A percentile compares a stretch with the other conserved stretches of the same genome.
Evolutionary conservation across 179 eudicot genomes (phyloP).

Genomic region (Dionaea muscipula): DNA sequence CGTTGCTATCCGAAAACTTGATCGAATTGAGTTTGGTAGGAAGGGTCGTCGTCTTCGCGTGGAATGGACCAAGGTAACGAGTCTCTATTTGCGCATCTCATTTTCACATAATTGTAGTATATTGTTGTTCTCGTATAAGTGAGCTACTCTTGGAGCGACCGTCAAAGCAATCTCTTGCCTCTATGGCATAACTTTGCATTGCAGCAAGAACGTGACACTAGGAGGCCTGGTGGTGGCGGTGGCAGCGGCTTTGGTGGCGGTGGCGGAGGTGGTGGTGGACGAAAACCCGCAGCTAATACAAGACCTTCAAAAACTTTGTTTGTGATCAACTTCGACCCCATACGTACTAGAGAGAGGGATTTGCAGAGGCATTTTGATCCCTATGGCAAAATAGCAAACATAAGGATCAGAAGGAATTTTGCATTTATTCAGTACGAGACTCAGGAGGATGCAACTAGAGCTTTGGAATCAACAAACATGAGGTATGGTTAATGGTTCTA

Average conservation of each 20-base stretch:
- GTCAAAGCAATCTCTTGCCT: too few relatives aligned
- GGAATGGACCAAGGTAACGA: constrained; percentile 87
- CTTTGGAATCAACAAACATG: constrained; percentile 68
- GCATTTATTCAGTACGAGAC: constrained; percentile 69
- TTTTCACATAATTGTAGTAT: too few relatives aligned
- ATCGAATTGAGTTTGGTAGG: constrained; percentile 67
- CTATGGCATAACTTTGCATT: background rate
- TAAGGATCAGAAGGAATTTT: constrained; percentile 70
- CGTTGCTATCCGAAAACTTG: constrained; percentile 64
- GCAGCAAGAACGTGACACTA: constrained; percentile 69
- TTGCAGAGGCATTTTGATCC: constrained; percentile 72
- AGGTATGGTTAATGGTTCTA: constrained; percentile 25
- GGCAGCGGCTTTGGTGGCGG: too few relatives aligned
- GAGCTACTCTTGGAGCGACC: background rate
- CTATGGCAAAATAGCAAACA: constrained; percentile 60
- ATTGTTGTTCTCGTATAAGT: too few relatives aligned
- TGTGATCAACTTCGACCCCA: constrained; percentile 66
- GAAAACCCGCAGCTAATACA: constrained; percentile 44
- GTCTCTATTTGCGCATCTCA: background rate
- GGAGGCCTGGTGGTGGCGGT: constrained; percentile 34
- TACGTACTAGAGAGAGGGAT: constrained; percentile 56
- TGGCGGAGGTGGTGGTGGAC: constrained; percentile 25
- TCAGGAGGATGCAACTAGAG: constrained; percentile 71
- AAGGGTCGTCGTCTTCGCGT: constrained; percentile 80
- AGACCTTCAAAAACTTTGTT: constrained; percentile 74